phyloP scores from a whole-genome alignment of 2,329 filamentous ascomycete genomes.

The Xylariaceae sp. region DNA sequence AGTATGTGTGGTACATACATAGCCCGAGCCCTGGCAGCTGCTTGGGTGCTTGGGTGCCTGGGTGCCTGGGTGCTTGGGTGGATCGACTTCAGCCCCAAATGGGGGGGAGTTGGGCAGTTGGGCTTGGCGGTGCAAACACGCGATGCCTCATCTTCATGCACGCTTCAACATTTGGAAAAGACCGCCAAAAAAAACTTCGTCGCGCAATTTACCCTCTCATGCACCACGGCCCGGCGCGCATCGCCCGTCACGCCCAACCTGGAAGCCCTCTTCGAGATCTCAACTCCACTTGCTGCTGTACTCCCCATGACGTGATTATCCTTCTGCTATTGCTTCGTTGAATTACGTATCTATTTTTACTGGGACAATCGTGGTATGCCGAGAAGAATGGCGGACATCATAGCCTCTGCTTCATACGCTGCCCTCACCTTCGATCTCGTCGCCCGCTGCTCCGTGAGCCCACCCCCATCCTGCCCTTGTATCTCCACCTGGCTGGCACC shows the following conservation, averaged over 20 bases:
- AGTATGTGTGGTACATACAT: neutral
- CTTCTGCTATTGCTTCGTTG: no score
- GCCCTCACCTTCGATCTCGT: conserved; percentile 76
- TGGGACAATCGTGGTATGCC: conserved; percentile 11
- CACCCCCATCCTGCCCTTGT: conserved; percentile 3
- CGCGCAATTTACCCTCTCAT: conserved; percentile 10
- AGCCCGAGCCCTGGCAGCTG: no score
- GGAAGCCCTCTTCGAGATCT: neutral
- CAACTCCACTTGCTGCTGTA: neutral
- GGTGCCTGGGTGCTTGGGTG: no score
- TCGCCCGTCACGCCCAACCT: no score
- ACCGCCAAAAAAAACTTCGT: neutral
- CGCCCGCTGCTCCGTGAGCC: conserved; percentile 72
- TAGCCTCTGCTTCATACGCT: conserved; percentile 47
- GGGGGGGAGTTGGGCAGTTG: neutral
- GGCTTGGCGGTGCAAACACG: neutral
- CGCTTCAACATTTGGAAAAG: neutral
- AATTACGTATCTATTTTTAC: neutral
- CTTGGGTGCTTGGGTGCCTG: no score
- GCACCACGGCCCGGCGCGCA: neutral
- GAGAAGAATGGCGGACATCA: conserved; percentile 43
- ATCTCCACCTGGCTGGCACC: neutral
- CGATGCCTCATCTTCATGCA: no score
- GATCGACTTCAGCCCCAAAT: neutral
- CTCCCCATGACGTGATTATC: no score